Base-by-base conservation (phyloP, 805 yeast species). In the Lachancea kluyveri region DNA sequence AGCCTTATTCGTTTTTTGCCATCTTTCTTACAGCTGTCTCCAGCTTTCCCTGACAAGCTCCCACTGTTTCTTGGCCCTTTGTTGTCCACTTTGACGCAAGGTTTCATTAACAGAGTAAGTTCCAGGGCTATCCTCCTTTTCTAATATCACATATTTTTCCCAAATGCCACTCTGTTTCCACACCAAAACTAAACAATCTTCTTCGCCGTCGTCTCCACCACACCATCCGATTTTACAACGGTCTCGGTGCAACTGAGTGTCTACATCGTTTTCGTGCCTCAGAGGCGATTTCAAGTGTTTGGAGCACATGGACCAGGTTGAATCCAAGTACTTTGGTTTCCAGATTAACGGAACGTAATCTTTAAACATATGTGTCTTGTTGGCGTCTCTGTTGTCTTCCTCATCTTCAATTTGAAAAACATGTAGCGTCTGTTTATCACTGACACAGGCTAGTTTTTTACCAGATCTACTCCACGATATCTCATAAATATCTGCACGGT, bases 371-470 rank as follows among this genome's bases (percentile, higher is more conserved):
- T 86, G 95, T 13, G 75, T 72, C 37, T 83, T 67, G 46, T 77
- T 74, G 32, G 50, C 45, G 28, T 52, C 45, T 17, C 42, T 33
- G 9, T 37, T 33, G 10, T 35, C 38, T 7, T 30, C 34, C 5
- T 33, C 28, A 12, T 30, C 29, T 15, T 36, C 30, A 9, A 47
- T 28, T 50, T 79, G 82, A 60, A 75, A 92, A 3, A 90, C 73
- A 58, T 92, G 98, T 32, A 92, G 60, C 0, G 98, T 92, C 44
- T 76, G 79, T 52, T 90, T 92, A 59, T 86, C 95, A 10, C 94
- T 80, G 15, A 92, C 62, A 5, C 86, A 87, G 0, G 96, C 96
- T 29, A 92, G 64, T 46, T 76, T 73, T 8, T 75, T 57, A 28
- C 86, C 88, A 43, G 76, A 70, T 6, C 83, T 87, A 4, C 90